Base-by-base conservation (phyloP, 2,329 filamentous ascomycete genomes). In the Verticillium longisporum region DNA sequence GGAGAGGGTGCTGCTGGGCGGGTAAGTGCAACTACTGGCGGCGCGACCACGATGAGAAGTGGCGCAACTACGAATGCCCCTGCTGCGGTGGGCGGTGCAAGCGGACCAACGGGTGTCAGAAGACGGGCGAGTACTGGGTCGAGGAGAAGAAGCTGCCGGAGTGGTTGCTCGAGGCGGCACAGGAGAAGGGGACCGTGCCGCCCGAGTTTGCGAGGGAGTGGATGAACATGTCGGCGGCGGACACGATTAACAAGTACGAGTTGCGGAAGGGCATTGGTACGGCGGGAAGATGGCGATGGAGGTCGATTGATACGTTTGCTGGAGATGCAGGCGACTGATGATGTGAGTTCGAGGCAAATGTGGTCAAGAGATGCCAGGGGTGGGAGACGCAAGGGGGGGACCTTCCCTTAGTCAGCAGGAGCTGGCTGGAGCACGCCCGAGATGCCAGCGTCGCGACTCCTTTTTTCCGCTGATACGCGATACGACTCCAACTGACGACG, bases 401-500 rank as follows among this genome's bases (percentile, higher is more conserved):
- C n/a, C n/a, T n/a, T n/a, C n/a, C 15, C 41, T 50, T 50, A 50
- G 41, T 64, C 61, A 64, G 41, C 41, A 14, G 11, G 6, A n/a
- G 15, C 5, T 15, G 37, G 9, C 37, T 14, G 21, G 41, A 58
- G 64, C 60, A 61, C 2, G 0, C 6, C n/a, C 18, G 59, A 62
- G 57, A 58, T 61, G 63, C 54, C 63, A 65, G 55, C 57, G 61
- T 65, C 63, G 62, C 63, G 62, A 65, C 63, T 64, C 63, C 63
- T 65, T 65, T 65, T 62, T 54, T 32, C 13, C 26, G 34, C 14
- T 31, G 61, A 60, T 58, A 31, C 60, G 31, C 45, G 33, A 54
- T 59, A 45, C 38, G 57, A 18, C 56, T 21, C n/a, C 31, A 56
- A 41, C 53, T 26, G 26, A 37, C 58, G 26, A 33, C 10, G 50